Evolutionary conservation across 306 rosid species (phyloP), one percentile per base, ranked within the genome.

Genomic region (Prunus salicina): DNA sequence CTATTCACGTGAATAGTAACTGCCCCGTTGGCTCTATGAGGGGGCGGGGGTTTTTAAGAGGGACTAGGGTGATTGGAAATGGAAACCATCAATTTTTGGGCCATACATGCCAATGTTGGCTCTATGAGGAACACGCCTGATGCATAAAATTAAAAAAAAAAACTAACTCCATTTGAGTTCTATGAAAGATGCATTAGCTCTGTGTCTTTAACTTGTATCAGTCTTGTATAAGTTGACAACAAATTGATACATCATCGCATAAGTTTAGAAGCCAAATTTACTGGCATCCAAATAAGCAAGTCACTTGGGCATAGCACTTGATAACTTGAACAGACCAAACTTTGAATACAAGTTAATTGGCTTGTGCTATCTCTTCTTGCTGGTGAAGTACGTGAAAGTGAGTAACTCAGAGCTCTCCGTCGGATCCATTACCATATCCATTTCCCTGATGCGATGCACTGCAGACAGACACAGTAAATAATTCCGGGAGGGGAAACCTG

Each of bases 331-430:
- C 51, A 5, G 50, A 45, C 6, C 22, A 24, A 55, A 51, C 25
- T 60, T 38, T 55, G 19, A 0, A 9, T 9, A 34, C 22, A 53
- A n/a, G 51, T 28, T 43, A n/a, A 25, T 38, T 9, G 8, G 72
- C 24, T 24, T 41, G 14, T 60, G 5, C n/a, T 8, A 16, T n/a
- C 12, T 45, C 28, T 47, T 58, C 66, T 19, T 34, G 73, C 66
- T 50, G 51, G 19, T 38, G 18, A 46, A 22, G 57, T 27, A 18
- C 5, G 28, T 18, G 46, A 60, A 51, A 38, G 24, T 27, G 60
- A 22, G 74, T 69, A 73, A 45, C 75, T 87, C 74, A 89, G 81
- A 91, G 93, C 82, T 91, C 97, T 50, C 85, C 87, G 60, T 88
- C 67, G 3, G 82, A 80, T 55, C 38, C 92, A 25, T 49, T 80